These are phyloP conservation scores for Cercospora sp. DNA, from an alignment of 2,329 filamentous ascomycete genomes.

Conservation along the genomic window DNA sequence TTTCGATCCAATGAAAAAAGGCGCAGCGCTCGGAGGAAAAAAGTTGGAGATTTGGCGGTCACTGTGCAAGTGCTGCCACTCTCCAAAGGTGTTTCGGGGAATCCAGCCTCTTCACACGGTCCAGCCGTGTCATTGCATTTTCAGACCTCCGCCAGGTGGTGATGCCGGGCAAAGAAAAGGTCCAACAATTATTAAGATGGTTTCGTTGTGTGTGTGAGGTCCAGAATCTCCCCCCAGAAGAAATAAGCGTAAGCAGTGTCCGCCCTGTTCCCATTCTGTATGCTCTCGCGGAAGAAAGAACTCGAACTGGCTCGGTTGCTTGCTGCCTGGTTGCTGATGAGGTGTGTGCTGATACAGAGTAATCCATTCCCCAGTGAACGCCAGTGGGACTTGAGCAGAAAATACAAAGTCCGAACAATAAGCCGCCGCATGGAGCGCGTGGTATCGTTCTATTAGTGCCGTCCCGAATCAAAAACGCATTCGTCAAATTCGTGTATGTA, in stretches of 20 bases:
- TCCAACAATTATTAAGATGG: constrained; percentile 9
- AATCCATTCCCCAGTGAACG: constrained; percentile 9
- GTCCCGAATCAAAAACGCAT: constrained; percentile 8
- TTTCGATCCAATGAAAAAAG: constrained; percentile 4
- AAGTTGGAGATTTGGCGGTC: not conserved
- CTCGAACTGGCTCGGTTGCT: not conserved
- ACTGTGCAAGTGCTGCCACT: not conserved
- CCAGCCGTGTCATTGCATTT: constrained; percentile 16
- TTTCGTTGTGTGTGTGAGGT: not conserved
- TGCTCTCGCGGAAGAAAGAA: constrained; percentile 2
- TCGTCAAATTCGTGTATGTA: constrained; percentile 30
- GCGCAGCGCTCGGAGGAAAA: not conserved
- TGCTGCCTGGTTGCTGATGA: constrained; percentile 1
- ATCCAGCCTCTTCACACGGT: constrained; percentile 18
- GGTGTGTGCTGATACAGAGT: constrained; percentile 18
- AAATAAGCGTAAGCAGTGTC: constrained; percentile 1
- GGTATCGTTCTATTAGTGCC: constrained; percentile 24
- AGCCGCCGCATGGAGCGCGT: constrained; percentile 24
- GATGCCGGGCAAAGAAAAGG: constrained; percentile 16
- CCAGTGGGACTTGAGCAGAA: constrained; percentile 15
- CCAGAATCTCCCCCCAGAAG: not conserved
- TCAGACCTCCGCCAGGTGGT: not conserved
- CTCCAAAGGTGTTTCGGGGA: not conserved
- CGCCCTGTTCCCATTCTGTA: not conserved
- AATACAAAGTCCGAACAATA: constrained; percentile 15